A percentile compares a stretch with the other conserved stretches of the same genome.
These are phyloP conservation scores for Metschnikowia lachancei DNA, from an alignment of 805 yeast genomes.

Conservation along the genomic window DNA sequence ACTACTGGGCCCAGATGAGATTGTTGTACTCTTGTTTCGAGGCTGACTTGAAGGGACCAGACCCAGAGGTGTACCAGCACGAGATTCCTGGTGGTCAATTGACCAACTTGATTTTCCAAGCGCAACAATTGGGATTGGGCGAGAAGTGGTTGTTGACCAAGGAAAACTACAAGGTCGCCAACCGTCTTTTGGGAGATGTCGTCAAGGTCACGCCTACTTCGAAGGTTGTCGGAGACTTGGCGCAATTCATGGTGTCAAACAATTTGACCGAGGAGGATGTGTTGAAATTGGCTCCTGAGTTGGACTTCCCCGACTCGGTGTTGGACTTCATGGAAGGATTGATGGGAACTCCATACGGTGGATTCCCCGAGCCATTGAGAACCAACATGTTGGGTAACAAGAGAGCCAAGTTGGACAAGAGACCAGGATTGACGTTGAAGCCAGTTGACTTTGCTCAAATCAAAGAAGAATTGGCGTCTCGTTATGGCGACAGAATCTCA, in stretches of 20 bases:
- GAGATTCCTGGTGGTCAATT: conserved; percentile 99
- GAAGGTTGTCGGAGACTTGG: conserved; percentile 99
- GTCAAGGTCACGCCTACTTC: conserved; percentile 99
- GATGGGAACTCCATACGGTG: conserved; percentile 99
- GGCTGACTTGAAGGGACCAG: conserved; percentile 98
- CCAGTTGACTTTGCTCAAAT: conserved; percentile 78
- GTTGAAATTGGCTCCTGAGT: conserved; percentile 75
- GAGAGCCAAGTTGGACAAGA: conserved; percentile 80
- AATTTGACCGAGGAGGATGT: conserved; percentile 85
- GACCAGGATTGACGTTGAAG: conserved; percentile 89
- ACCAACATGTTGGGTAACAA: conserved; percentile 85
- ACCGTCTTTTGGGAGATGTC: conserved; percentile 87
- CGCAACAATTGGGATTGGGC: conserved; percentile 97
- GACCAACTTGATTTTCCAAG: conserved; percentile 97
- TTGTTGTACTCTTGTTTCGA: conserved; percentile 93
- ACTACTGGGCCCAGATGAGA: conserved; percentile 99
- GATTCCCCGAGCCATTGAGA: conserved; percentile 99
- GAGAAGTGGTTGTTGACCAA: conserved; percentile 96
- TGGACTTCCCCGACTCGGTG: conserved; percentile 98
- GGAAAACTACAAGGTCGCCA: conserved; percentile 89
- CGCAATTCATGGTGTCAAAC: conserved; percentile 99
- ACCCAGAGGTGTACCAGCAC: conserved; percentile 97
- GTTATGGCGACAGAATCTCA: conserved; percentile 69
- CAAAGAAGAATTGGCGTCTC: conserved; percentile 66
- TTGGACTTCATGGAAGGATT: conserved; percentile 98